These are phyloP conservation scores for Sanguinoderma infundibulare DNA, from an alignment of 1,284 basidiomycete genomes.

Conservation along the genomic window DNA sequence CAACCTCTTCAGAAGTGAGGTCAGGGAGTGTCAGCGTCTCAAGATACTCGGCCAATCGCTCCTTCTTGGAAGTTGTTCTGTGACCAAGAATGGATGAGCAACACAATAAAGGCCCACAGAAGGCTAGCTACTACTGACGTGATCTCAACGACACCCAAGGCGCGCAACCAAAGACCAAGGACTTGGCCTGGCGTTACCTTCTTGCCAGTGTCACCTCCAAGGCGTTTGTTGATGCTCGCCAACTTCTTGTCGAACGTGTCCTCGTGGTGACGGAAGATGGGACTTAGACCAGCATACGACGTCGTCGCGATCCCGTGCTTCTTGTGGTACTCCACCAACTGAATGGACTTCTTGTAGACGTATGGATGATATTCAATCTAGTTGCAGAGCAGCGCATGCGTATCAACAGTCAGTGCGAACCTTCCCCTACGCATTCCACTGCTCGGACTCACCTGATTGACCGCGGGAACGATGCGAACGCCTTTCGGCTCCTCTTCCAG, in stretches of 20 bases:
- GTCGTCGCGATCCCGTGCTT: constrained; percentile 69
- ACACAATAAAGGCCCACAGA: not conserved
- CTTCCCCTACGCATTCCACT: too few relatives aligned
- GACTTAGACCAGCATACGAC: constrained; percentile 70
- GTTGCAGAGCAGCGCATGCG: not conserved
- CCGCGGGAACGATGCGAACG: constrained; percentile 55
- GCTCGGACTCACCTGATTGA: constrained; percentile 70
- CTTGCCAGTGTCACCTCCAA: constrained; percentile 38
- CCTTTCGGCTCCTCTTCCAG: constrained; percentile 27
- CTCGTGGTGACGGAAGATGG: constrained; percentile 59
- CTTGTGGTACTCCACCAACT: constrained; percentile 58
- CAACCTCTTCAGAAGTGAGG: constrained; percentile 63
- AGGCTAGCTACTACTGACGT: constrained; percentile 69
- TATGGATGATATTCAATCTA: constrained; percentile 87
- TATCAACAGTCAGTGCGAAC: not conserved
- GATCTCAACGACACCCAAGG: constrained; percentile 45
- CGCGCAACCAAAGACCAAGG: constrained; percentile 40
- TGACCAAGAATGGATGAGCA: not conserved
- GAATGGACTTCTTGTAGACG: constrained; percentile 60
- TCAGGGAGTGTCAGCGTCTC: constrained; percentile 57
- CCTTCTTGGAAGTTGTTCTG: constrained; percentile 74
- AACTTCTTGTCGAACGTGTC: constrained; percentile 55
- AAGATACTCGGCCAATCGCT: constrained; percentile 71
- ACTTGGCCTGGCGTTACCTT: constrained; percentile 38
- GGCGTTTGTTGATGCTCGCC: constrained; percentile 18